Conservation (phyloP, 768 basidiomycete species). For the Saitozyma sp. region DNA sequence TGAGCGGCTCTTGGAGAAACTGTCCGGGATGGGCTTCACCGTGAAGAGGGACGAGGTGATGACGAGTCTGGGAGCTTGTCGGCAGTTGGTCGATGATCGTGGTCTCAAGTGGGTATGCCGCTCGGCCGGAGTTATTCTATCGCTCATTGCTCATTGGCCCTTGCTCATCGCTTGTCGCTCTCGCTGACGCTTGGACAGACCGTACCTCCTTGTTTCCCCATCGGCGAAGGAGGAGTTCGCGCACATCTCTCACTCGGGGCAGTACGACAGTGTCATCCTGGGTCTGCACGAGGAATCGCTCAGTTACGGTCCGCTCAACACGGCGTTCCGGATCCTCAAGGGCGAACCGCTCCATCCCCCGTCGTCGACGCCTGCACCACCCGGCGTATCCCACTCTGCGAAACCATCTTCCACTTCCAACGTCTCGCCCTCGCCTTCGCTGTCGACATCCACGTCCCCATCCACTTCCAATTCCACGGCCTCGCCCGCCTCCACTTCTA, state of each 20-base stretch:
- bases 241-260: slow-evolving; percentile 8
- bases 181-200: slow-evolving; percentile 50
- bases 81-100: slow-evolving; percentile 55
- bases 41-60: slow-evolving; percentile 59
- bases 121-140: background rate
- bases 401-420: background rate
- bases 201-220: slow-evolving; percentile 62
- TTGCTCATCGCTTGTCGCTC: background rate
- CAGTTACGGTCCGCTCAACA: slow-evolving; percentile 63
- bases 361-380: background rate
- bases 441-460: slow-evolving; percentile 1
- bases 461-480: slow-evolving; percentile 2
- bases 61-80: slow-evolving; percentile 67
- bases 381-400: background rate
- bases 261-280: slow-evolving; percentile 65
- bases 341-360: slow-evolving; percentile 51
- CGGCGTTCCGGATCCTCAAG: slow-evolving; percentile 66
- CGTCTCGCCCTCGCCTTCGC: background rate
- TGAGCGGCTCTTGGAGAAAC: slow-evolving; percentile 54
- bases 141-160: no score
- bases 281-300: slow-evolving; percentile 62
- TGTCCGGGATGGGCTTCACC: slow-evolving; percentile 60
- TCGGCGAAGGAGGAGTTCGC: slow-evolving; percentile 48
- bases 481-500: background rate
- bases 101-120: slow-evolving; percentile 52